Base-by-base conservation (phyloP, 2,329 filamentous ascomycete species). In the Scortechinia acanthostroma region DNA sequence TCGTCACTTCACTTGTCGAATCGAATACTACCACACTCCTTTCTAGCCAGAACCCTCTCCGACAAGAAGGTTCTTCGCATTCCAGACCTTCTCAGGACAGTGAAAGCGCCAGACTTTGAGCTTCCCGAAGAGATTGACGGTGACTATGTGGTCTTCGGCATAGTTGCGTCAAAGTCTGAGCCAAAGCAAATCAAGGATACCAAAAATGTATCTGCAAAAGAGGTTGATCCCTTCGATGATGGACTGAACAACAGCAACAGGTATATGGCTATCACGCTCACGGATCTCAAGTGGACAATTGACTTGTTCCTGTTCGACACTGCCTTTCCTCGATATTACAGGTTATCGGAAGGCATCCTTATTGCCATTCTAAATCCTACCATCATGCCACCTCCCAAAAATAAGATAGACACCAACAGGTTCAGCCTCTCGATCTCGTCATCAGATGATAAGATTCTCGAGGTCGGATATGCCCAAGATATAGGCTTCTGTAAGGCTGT, bases 221-320 rank as follows among this genome's bases (percentile, higher is more conserved):
- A 58, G 40, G 51, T 51, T n/a, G 66, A 69, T 42, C 65, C 66
- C 42, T 65, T 67, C 17, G 67, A 70, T 33, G 65, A 66, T 3
- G 60, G 69, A 42, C 66, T 70, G 43, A 71, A 73, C 45, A 65
- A 58, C 4, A 61, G 62, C 3, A 71, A 71, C 49, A 80, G 79
- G 53, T 84, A 83, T 60, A 83, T 84, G 74, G 76, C 74, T 3
- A 64, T 84, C 19, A 74, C 73, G 2, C 64, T 84, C 13, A 80
- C 76, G 0, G 79, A 84, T 53, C 63, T 84, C 25, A 77, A 77
- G 52, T 83, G 77, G 77, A 76, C 79, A 33, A 58, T 84, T 19
- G 77, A 83, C 48, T 67, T 82, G 22, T 83, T 77, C 49, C 67
- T 84, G 14, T 84, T 84, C 54, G 76, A 76, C 48, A 80, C 77